phyloP scores from a whole-genome alignment of 2,329 filamentous ascomycete species.

The Apiospora malaysiana region DNA sequence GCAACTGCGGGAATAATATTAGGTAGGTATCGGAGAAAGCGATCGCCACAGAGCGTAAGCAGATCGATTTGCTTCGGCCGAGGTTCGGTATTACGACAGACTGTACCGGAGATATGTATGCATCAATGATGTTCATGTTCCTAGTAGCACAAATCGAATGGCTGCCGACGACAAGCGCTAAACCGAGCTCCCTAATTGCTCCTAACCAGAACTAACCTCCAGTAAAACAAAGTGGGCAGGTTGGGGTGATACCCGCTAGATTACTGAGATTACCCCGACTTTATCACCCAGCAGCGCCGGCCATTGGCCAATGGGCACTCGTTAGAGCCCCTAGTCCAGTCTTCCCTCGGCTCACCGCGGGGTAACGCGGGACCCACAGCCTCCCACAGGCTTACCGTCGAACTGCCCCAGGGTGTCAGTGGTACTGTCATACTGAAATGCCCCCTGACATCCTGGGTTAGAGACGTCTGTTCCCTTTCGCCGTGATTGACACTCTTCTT shows the following conservation, averaged over 20 bases:
- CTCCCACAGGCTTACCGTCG: not conserved
- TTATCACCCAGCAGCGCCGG: not conserved
- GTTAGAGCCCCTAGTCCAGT: not conserved
- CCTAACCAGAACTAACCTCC: no score
- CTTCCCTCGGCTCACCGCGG: constrained; percentile 13
- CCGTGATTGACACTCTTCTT: not conserved
- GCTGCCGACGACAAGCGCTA: constrained; percentile 11
- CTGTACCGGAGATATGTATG: not conserved
- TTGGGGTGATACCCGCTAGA: not conserved
- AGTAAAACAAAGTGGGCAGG: constrained; percentile 1
- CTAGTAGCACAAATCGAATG: not conserved
- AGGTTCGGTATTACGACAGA: constrained; percentile 9
- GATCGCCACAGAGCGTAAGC: not conserved
- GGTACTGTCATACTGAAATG: not conserved
- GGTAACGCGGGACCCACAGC: not conserved
- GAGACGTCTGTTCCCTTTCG: not conserved
- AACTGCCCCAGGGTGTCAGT: not conserved
- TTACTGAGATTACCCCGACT: constrained; percentile 9
- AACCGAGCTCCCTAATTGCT: not conserved
- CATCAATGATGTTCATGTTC: not conserved
- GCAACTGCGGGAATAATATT: constrained; percentile 3
- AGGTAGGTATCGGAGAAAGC: not conserved
- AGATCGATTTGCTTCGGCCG: not conserved
- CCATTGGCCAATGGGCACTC: not conserved
- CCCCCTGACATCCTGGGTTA: not conserved